Evolutionary conservation across 2,329 filamentous ascomycete species (phyloP), one percentile per base, ranked within the genome.

Genomic region (Passalora sequoiae): DNA sequence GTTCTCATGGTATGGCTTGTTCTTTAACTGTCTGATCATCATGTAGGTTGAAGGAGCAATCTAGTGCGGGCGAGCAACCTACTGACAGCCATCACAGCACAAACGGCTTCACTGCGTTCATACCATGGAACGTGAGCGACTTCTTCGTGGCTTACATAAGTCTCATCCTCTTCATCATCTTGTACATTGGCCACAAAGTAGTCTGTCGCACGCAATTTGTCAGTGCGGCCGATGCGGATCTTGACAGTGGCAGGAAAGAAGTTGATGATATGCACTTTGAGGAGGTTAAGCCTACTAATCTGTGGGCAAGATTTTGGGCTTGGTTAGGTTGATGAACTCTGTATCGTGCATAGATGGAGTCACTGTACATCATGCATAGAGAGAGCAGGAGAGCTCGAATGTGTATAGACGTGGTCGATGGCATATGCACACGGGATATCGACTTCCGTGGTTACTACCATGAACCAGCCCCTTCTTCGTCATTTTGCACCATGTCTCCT

Each of bases 71-170:
- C n/a, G n/a, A n/a, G n/a, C n/a, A n/a, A n/a, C n/a, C n/a, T 27
- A 27, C 24, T 27, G 24, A n/a, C 24, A 27, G 24, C 12, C 24
- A 27, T 12, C 24, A n/a, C n/a, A n/a, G n/a, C 30, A 80, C 89
- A 2, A 79, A 83, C 12, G 86, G 86, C 0, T 92, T 89, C 54
- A 76, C 81, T 0, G 83, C 89, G 1, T 92, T 91, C 56, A 61
- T 89, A 3, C 72, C 74, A 4, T 91, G 84, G 86, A 73, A 78
- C 46, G 60, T 84, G 0, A 74, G 81, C 5, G 79, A 76, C 5
- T 92, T 91, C 61, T 64, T 91, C 20, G 87, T 88, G 63, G 69
- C 66, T 3, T 89, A 89, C 63, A 79, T 81, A 37, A 87, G 86
- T 74, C 76, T 89, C 38, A 76, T 75, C 4, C 66, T 88, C 2